phyloP scores from a whole-genome alignment of 2,329 filamentous ascomycete species.

The Fusarium pseudonygamai region DNA sequence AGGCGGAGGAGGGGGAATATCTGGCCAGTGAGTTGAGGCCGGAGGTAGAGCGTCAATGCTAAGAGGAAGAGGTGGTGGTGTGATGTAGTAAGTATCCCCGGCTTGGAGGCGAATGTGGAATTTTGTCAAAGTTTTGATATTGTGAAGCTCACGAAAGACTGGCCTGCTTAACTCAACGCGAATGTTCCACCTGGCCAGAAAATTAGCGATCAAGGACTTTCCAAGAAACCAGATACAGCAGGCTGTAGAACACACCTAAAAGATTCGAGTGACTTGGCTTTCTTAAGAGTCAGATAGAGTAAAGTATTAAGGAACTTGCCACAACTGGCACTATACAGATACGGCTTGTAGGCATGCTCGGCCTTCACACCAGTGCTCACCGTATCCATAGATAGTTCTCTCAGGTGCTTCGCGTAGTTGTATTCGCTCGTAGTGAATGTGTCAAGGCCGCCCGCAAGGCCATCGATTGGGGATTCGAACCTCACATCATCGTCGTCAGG shows the following conservation, averaged over 20 bases:
- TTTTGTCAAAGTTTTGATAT: conserved; percentile 60
- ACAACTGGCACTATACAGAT: conserved; percentile 64
- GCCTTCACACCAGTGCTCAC: conserved; percentile 61
- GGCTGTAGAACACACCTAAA: conserved; percentile 58
- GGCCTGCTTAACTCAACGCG: conserved; percentile 68
- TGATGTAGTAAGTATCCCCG: conserved; percentile 64
- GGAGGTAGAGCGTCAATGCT: conserved; percentile 41
- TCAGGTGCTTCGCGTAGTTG: conserved; percentile 68
- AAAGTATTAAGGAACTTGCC: conserved; percentile 73
- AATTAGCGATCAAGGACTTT: conserved; percentile 5
- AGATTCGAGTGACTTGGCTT: conserved; percentile 63
- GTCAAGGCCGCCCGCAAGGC: conserved; percentile 66
- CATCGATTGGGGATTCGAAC: conserved; percentile 64
- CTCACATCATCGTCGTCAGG: conserved; percentile 65
- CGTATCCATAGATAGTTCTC: conserved; percentile 65
- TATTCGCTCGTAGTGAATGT: conserved; percentile 72
- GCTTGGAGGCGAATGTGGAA: conserved; percentile 68
- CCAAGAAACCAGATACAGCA: background rate
- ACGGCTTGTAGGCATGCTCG: conserved; percentile 63
- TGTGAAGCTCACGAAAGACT: conserved; percentile 66
- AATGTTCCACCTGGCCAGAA: conserved; percentile 66
- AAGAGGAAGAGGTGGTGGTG: conserved; percentile 58
- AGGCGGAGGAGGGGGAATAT: conserved; percentile 38
- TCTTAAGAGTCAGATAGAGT: conserved; percentile 64
- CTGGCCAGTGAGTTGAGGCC: conserved; percentile 45